Base-by-base conservation (phyloP, 2,329 filamentous ascomycete genomes). In the Myriosclerotinia curreyana region DNA sequence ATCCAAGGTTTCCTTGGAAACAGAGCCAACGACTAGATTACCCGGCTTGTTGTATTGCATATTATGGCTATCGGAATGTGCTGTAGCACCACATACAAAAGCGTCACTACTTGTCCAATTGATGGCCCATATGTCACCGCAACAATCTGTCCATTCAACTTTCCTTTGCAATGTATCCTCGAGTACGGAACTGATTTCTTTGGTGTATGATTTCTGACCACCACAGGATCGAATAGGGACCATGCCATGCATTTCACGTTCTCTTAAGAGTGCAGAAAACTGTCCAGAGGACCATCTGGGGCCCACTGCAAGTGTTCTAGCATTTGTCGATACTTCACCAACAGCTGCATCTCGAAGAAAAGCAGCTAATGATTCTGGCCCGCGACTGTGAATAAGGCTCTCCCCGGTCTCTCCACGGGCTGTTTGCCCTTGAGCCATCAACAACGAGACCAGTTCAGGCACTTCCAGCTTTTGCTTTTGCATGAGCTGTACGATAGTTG, bases 21-120 rank as follows among this genome's bases (percentile, higher is more conserved):
- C 76, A 0, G 83, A 86, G 8, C 83, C 85, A 1, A 88, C 74
- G 1, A 85, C 75, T 12, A 88, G 73, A 69, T 88, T 88, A 0
- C 86, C 85, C 0, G 83, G 81, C 68, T 84, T 86, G 69, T 88
- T 88, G 70, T 88, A 88, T 66, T 87, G 85, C 70, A 87, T 84
- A 64, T 87, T 88, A 50, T 85, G 82, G 0, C 78, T 75, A 68
- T 88, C 86, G 0, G 84, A 87, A 73, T 88, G 85, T 0, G 82
- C 82, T 0, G 84, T 86, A 0, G 85, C 84, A 42, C 86, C 86
- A 67, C 84, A 86, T n/a, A 88, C 71, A 60, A 87, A 84, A 8
- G 69, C 63, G n/a, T 78, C 71, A 25, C 81, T 71, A 0, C 82
- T 82, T 0, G 83, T 76, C 86, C 86, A 88, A 22, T 78, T 79